phyloP scores from a whole-genome alignment of 2,329 filamentous ascomycete genomes.

The Cercospora sojina region DNA sequence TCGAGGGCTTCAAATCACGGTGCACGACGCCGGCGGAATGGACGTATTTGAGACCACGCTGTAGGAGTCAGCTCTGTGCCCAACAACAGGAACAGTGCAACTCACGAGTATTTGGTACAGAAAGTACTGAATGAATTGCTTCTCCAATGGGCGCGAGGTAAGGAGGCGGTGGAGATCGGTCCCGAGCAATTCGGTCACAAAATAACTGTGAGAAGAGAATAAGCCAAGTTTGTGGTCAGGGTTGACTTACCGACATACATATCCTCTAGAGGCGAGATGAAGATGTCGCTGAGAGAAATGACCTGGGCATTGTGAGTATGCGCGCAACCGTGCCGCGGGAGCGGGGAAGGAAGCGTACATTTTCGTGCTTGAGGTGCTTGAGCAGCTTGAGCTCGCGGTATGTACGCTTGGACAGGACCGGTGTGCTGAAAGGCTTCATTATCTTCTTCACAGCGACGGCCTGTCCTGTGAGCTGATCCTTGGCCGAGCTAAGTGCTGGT shows the following conservation, averaged over 20 bases:
- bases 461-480: slow-evolving; percentile 94
- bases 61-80: slow-evolving; percentile 17
- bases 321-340: background rate
- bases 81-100: background rate
- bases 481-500: slow-evolving; percentile 70
- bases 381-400: slow-evolving; percentile 96
- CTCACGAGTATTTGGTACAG: slow-evolving; percentile 96
- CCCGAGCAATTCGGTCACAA: slow-evolving; percentile 94
- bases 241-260: slow-evolving; percentile 62
- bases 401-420: slow-evolving; percentile 93
- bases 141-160: slow-evolving; percentile 93
- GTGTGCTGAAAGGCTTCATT: slow-evolving; percentile 99
- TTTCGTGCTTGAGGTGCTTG: slow-evolving; percentile 95
- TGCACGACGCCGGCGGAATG: slow-evolving; percentile 98
- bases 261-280: slow-evolving; percentile 97
- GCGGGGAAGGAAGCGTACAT: slow-evolving; percentile 57
- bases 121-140: slow-evolving; percentile 99
- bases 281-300: slow-evolving; percentile 98
- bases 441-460: slow-evolving; percentile 99
- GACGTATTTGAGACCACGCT: slow-evolving; percentile 98
- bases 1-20: slow-evolving; percentile 95
- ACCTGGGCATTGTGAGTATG: slow-evolving; percentile 54
- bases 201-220: slow-evolving; percentile 65
- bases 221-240: slow-evolving; percentile 32
- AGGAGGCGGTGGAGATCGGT: slow-evolving; percentile 95